Conservation (phyloP, 441 rosid species). For the Adansonia grandidieri region DNA sequence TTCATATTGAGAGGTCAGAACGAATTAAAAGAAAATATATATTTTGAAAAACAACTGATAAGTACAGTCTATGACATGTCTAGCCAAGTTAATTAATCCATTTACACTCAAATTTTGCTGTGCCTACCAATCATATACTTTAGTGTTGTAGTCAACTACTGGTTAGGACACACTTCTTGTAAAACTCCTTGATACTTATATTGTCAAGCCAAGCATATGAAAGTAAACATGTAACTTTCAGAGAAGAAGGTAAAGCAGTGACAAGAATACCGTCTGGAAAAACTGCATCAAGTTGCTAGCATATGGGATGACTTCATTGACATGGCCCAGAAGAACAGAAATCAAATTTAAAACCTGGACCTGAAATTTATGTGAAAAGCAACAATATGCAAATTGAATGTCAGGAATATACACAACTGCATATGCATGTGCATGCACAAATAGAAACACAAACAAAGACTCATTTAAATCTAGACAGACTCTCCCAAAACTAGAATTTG, state of each 20-base stretch:
- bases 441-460: background rate
- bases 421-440: background rate
- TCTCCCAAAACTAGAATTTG: background rate
- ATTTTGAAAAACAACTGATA: background rate
- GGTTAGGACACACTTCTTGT: background rate
- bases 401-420: background rate
- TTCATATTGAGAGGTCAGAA: slow-evolving; percentile 27
- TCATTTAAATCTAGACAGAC: background rate
- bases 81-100: background rate
- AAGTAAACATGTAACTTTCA: background rate
- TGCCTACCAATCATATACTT: background rate
- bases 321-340: slow-evolving; percentile 85
- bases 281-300: slow-evolving; percentile 81
- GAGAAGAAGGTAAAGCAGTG: slow-evolving; percentile 13
- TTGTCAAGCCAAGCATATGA: background rate
- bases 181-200: background rate
- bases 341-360: slow-evolving; percentile 96
- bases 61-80: background rate
- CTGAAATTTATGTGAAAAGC: slow-evolving; percentile 49
- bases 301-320: slow-evolving; percentile 75
- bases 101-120: background rate
- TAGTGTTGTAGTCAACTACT: background rate
- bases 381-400: background rate
- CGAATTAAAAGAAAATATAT: slow-evolving; percentile 14
- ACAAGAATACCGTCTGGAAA: slow-evolving; percentile 74